phyloP scores from a whole-genome alignment of 2,329 filamentous ascomycete species.

The Lachnellula arida region DNA sequence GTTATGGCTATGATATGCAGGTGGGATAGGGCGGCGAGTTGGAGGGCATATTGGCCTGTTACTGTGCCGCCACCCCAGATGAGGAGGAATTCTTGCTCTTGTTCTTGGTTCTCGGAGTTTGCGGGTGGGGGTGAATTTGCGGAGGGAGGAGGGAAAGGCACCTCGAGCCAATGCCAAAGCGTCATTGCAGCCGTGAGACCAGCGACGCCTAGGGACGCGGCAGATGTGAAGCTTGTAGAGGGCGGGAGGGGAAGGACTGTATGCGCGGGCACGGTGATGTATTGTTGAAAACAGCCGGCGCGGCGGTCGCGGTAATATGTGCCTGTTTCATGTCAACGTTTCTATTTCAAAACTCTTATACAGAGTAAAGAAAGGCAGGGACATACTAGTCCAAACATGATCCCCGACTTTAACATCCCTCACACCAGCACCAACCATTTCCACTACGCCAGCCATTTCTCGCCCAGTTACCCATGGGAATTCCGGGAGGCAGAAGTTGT shows the following conservation, averaged over 20 bases:
- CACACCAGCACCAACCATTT: conserved; percentile 12
- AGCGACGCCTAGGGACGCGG: conserved; percentile 38
- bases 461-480: conserved; percentile 21
- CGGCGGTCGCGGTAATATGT: conserved; percentile 40
- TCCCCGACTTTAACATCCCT: conserved; percentile 16
- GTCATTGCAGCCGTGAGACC: conserved; percentile 40
- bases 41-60: conserved; percentile 39
- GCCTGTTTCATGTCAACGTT: conserved; percentile 33
- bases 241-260: conserved; percentile 38
- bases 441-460: conserved; percentile 20
- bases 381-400: conserved; percentile 27
- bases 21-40: conserved; percentile 34
- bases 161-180: conserved; percentile 37
- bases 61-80: conserved; percentile 41
- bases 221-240: conserved; percentile 32
- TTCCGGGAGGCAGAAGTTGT: conserved; percentile 38
- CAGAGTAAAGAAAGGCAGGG: conserved; percentile 26
- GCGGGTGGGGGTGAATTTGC: neutral
- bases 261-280: conserved; percentile 37
- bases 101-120: neutral
- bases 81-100: conserved; percentile 21
- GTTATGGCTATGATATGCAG: conserved; percentile 36
- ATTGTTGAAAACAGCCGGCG: conserved; percentile 40
- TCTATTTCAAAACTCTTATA: conserved; percentile 21
- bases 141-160: conserved; percentile 23